Conservation (phyloP, 2,329 filamentous ascomycete species). For the Arthrocladium fulminans region DNA sequence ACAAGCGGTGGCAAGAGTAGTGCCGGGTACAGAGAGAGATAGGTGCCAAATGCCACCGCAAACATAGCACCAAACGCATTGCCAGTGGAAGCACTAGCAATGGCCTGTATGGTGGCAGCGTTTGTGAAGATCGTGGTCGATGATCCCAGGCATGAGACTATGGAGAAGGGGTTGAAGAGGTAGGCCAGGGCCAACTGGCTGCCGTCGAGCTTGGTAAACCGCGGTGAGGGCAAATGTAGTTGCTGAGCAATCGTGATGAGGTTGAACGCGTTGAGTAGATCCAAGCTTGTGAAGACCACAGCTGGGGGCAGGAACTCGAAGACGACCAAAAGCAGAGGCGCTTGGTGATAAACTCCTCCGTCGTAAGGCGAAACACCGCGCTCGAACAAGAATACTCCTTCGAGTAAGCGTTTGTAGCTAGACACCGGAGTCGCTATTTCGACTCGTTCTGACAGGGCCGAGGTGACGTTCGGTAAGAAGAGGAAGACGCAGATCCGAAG, state of each 20-base stretch:
- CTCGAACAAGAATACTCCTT: conserved; percentile 90
- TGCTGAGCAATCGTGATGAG: conserved; percentile 60
- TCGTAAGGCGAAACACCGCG: conserved; percentile 97
- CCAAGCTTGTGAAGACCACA: conserved; percentile 69
- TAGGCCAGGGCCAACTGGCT: conserved; percentile 48
- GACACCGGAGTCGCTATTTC: conserved; percentile 96
- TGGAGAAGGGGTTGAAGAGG: conserved; percentile 89
- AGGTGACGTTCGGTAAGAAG: conserved; percentile 72
- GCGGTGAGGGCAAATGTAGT: conserved; percentile 16
- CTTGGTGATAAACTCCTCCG: conserved; percentile 76
- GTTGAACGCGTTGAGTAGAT: conserved; percentile 72
- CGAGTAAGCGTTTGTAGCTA: conserved; percentile 97
- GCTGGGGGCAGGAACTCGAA: conserved; percentile 84
- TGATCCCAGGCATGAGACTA: conserved; percentile 81
- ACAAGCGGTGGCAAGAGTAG: conserved; percentile 76
- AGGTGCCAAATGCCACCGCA: conserved; percentile 75
- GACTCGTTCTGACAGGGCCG: conserved; percentile 79
- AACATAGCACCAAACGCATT: conserved; percentile 69
- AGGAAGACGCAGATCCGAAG: conserved; percentile 72
- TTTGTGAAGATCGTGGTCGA: conserved; percentile 85
- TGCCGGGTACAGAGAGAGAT: conserved; percentile 84
- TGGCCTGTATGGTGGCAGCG: conserved; percentile 73
- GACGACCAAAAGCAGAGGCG: conserved; percentile 79
- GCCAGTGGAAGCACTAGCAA: conserved; percentile 70
- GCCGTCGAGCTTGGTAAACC: conserved; percentile 17